Evolutionary conservation across 2,329 filamentous ascomycete genomes (phyloP).

Genomic region (Penicillium thymicola): DNA sequence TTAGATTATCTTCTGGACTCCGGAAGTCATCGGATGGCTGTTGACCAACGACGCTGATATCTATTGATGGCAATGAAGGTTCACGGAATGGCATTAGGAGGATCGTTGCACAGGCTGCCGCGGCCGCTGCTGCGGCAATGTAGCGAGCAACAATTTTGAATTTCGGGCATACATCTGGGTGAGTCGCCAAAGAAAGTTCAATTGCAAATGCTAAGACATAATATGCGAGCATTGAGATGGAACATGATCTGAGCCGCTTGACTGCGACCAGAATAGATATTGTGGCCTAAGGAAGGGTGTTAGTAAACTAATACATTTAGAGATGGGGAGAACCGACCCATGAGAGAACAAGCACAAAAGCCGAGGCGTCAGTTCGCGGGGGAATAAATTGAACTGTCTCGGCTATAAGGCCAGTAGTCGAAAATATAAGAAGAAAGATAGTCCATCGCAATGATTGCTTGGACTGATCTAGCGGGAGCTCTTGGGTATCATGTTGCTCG

Average conservation of each 20-base stretch:
- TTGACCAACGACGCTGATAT: slow-evolving; percentile 59
- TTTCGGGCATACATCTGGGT: slow-evolving; percentile 9
- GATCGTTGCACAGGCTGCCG: slow-evolving; percentile 52
- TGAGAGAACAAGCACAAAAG: slow-evolving; percentile 31
- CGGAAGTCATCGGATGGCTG: slow-evolving; percentile 60
- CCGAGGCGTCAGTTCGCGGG: slow-evolving; percentile 12
- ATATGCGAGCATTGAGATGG: slow-evolving; percentile 37
- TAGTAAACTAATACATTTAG: slow-evolving; percentile 19
- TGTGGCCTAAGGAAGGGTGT: slow-evolving; percentile 31
- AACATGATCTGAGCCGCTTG: slow-evolving; percentile 43
- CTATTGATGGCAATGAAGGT: slow-evolving; percentile 50
- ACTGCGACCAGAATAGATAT: slow-evolving; percentile 35
- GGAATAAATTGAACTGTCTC: slow-evolving; percentile 31
- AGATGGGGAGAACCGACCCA: slow-evolving; percentile 34
- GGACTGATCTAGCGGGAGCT: slow-evolving; percentile 32
- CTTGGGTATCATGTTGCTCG: slow-evolving; percentile 36
- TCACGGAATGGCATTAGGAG: slow-evolving; percentile 69
- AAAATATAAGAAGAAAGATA: slow-evolving; percentile 38
- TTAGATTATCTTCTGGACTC: slow-evolving; percentile 75
- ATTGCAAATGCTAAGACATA: slow-evolving; percentile 35
- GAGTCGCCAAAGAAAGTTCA: slow-evolving; percentile 34
- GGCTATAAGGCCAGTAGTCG: slow-evolving; percentile 35
- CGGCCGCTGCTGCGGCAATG: slow-evolving; percentile 40
- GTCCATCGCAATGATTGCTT: slow-evolving; percentile 34
- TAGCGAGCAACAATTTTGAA: slow-evolving; percentile 23